Evolutionary conservation across 169 alveolate species (phyloP), one percentile per base, ranked within the genome.

Genomic region (Plasmodium fragile): DNA sequence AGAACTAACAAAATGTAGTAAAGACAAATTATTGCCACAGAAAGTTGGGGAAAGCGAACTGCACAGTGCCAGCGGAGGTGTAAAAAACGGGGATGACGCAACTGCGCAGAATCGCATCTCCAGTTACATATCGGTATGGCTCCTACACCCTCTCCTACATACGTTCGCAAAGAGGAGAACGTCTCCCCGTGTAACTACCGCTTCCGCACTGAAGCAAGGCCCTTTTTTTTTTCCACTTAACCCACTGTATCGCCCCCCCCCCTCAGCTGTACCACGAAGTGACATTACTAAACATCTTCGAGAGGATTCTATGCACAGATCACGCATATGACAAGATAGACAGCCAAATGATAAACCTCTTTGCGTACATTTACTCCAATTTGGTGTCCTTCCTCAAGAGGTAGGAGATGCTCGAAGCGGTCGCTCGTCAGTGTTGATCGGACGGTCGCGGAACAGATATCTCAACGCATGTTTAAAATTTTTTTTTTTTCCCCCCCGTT

Each of bases 211-310:
- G 55, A 10, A 10, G 55, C 55, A 41, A 41, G 55, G 3, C 16
- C n/a, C n/a, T 11, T 4, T 45, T 45, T 45, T 11, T 4, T 45
- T 45, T 45, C 55, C n/a, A 45, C 0, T 49, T 49, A 49, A 49
- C 77, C 55, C 59, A 43, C 41, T 34, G 36, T 25, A 4, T 7
- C 16, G 16, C 52, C 34, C 77, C 52, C 53, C 1, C 32, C 32
- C 80, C 16, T 49, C 55, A 87, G 93, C 71, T 87, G 43, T 87
- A 87, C 55, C 93, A 87, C 73, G 93, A 87, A 87, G 28, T 87
- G 93, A 49, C 89, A 4, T 39, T 87, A 41, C 39, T 87, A 49
- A 87, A 87, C 77, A 87, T 75, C 32, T 39, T 87, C 52, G 93
- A 87, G 41, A 28, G 78, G 41, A 18, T 87, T 13, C 70, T 87